phyloP scores from a whole-genome alignment of 2,329 filamentous ascomycete species.

The Verticillium dahliae region DNA sequence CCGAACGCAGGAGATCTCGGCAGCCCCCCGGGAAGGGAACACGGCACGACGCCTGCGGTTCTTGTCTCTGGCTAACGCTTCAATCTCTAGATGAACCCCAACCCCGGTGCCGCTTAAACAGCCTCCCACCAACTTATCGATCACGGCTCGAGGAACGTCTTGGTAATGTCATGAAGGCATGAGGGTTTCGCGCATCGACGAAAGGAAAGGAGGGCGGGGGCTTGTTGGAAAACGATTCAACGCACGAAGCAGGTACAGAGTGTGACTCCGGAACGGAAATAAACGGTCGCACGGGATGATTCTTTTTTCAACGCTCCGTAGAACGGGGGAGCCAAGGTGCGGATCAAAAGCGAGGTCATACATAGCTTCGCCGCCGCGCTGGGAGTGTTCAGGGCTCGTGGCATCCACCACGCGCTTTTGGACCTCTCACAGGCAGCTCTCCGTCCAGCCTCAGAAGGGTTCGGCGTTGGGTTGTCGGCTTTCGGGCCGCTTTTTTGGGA shows the following conservation, averaged over 20 bases:
- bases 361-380: neutral
- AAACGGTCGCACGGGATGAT: neutral
- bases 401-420: neutral
- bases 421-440: neutral
- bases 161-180: conserved; percentile 7
- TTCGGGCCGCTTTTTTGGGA: neutral
- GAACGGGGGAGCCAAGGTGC: neutral
- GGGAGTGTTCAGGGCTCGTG: neutral
- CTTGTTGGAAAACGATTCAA: neutral
- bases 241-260: neutral
- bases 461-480: neutral
- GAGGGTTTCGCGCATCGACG: conserved; percentile 10
- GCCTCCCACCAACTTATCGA: conserved; percentile 2
- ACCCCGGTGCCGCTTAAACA: conserved; percentile 27
- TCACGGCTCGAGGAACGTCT: conserved; percentile 13
- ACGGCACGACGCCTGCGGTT: too few relatives aligned
- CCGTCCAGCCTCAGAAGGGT: neutral
- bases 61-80: neutral
- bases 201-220: neutral
- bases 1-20: neutral
- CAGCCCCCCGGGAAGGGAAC: neutral
- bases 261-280: neutral
- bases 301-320: neutral
- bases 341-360: neutral
- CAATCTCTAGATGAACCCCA: conserved; percentile 31